These are phyloP conservation scores for Microglena sp. DNA, from an alignment of 139 green algal genomes.

Conservation along the genomic window DNA sequence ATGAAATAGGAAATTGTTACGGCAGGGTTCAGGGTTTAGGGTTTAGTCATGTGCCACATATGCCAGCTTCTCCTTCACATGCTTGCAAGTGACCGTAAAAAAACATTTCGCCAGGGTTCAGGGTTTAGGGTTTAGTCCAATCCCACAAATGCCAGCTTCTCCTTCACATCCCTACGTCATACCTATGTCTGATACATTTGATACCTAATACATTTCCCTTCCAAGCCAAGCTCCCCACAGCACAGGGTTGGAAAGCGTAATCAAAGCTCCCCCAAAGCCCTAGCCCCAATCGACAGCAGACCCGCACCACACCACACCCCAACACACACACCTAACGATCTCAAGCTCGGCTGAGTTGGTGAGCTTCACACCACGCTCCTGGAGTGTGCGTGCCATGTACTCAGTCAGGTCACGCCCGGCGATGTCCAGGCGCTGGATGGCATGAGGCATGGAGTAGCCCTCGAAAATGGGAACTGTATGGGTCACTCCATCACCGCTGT, in stretches of 20 bases:
- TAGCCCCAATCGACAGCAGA: too few species aligned
- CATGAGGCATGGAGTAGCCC: slow-evolving; percentile 87
- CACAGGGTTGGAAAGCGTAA: too few species aligned
- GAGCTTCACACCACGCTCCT: slow-evolving; percentile 83
- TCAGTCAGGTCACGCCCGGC: slow-evolving; percentile 88
- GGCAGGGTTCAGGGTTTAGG: too few species aligned
- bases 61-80: slow-evolving; percentile 99
- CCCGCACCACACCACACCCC: too few species aligned
- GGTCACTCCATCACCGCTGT: slow-evolving; percentile 76
- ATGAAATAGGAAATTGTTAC: too few species aligned
- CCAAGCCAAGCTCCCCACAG: too few species aligned
- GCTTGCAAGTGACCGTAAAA: too few species aligned
- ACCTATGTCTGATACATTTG: too few species aligned
- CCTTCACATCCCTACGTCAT: slow-evolving; percentile 55
- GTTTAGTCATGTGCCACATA: slow-evolving; percentile 91
- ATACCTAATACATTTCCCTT: too few species aligned
- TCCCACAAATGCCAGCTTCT: slow-evolving; percentile 94
- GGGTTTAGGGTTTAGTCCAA: too few species aligned
- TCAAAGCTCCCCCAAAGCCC: too few species aligned
- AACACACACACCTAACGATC: slow-evolving; percentile 72
- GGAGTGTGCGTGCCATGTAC: slow-evolving; percentile 70
- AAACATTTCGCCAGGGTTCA: too few species aligned
- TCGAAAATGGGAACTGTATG: slow-evolving; percentile 94
- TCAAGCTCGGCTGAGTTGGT: slow-evolving; percentile 83
- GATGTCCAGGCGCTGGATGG: slow-evolving; percentile 82